Conservation (phyloP, 129 eudicot genomes). For the Heracleum sosnowskyi region DNA sequence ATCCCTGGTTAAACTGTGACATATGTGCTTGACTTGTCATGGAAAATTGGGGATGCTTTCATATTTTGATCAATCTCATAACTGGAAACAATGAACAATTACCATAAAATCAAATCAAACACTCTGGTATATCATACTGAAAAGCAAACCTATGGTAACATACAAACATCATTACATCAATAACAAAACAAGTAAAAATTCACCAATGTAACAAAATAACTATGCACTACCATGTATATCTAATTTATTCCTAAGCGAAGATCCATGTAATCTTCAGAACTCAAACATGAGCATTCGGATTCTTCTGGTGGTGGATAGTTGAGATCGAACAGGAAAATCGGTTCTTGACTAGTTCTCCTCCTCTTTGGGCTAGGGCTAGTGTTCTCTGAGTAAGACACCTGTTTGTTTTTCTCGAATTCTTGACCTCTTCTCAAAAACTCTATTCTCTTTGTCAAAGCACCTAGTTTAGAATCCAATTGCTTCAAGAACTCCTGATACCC, state of each 20-base stretch:
- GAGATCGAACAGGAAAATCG: not conserved
- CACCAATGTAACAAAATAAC: not conserved
- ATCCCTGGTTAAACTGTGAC: not conserved
- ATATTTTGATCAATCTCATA: not conserved
- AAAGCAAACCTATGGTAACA: not conserved
- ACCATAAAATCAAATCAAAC: not conserved
- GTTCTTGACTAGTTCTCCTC: not conserved
- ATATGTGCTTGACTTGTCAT: not conserved
- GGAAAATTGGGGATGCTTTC: not conserved
- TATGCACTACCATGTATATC: too few species aligned
- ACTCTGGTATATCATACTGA: not conserved
- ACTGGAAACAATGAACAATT: not conserved
- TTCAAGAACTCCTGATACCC: not conserved
- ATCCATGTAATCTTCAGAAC: not conserved
- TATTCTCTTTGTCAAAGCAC: not conserved
- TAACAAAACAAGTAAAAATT: too few species aligned
- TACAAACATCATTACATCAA: not conserved
- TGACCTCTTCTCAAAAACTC: not conserved
- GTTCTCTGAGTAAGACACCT: not conserved
- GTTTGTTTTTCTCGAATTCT: not conserved
- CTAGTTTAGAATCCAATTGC: not conserved
- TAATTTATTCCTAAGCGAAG: too few species aligned
- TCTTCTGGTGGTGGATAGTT: slow-evolving; percentile 7
- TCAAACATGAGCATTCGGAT: not conserved
- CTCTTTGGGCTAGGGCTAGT: not conserved